phyloP scores from a whole-genome alignment of 116 monocot genomes.

The Papilionanthe hybrid region DNA sequence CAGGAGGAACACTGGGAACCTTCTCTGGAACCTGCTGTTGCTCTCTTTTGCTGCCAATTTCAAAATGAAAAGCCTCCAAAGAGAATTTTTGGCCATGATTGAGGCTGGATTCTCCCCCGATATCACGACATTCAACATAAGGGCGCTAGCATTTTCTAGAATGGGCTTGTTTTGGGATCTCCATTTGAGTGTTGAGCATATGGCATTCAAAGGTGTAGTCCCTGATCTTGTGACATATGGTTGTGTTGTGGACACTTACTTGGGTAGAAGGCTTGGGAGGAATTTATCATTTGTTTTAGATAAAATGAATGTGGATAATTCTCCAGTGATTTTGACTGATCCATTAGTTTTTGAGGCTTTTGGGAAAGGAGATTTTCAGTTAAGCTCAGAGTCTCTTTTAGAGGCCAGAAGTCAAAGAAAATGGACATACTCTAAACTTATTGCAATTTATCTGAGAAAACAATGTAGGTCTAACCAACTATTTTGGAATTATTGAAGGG shows the following conservation, averaged over 20 bases:
- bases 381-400: slow-evolving; percentile 60
- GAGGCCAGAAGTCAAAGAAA: slow-evolving; percentile 32
- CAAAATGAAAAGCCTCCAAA: slow-evolving; percentile 95
- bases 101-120: slow-evolving; percentile 80
- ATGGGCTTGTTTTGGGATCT: slow-evolving; percentile 99
- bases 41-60: slow-evolving; percentile 92
- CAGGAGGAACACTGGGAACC: slow-evolving; percentile 68
- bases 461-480: slow-evolving; percentile 70
- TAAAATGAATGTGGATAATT: slow-evolving; percentile 26
- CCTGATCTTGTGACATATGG: slow-evolving; percentile 95
- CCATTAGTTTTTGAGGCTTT: slow-evolving; percentile 77
- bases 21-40: slow-evolving; percentile 84
- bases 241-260: slow-evolving; percentile 76
- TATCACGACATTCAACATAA: slow-evolving; percentile 78
- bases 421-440: slow-evolving; percentile 68
- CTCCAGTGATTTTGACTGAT: slow-evolving; percentile 60
- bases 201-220: slow-evolving; percentile 40
- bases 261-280: slow-evolving; percentile 71
- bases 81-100: slow-evolving; percentile 79
- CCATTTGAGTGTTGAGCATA: slow-evolving; percentile 81
- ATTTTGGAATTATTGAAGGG: slow-evolving; percentile 88
- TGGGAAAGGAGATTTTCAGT: slow-evolving; percentile 89
- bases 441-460: slow-evolving; percentile 52
- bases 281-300: slow-evolving; percentile 67
- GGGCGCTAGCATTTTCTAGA: slow-evolving; percentile 75